Evolutionary conservation across 1,139 yeast genomes (phyloP).

Genomic region (Yamadazyma jaroonii): DNA sequence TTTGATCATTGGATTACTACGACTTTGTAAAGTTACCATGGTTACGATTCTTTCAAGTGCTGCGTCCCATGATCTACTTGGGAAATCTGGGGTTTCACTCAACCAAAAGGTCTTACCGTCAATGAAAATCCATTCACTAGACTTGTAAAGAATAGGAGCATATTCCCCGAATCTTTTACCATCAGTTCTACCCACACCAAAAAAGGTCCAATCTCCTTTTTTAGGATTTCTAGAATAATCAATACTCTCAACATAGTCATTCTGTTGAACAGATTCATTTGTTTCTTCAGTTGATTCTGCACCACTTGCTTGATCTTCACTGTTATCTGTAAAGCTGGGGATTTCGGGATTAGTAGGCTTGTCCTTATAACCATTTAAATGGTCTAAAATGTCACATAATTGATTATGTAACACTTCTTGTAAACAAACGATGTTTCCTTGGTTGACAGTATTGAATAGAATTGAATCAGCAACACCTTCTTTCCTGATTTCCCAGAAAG

Average conservation of each 20-base stretch:
- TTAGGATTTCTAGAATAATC: constrained; percentile 5
- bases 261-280: neutral
- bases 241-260: too few species aligned
- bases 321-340: neutral
- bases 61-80: constrained; percentile 55
- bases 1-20: constrained; percentile 21
- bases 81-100: constrained; percentile 26
- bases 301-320: constrained; percentile 10
- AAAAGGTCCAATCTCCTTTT: constrained; percentile 28
- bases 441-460: constrained; percentile 28
- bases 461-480: constrained; percentile 37
- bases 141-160: constrained; percentile 31
- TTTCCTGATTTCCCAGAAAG: constrained; percentile 43
- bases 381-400: constrained; percentile 41
- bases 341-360: neutral
- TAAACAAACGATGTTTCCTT: constrained; percentile 44
- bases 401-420: constrained; percentile 58
- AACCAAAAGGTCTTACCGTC: constrained; percentile 34
- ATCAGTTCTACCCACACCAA: constrained; percentile 37
- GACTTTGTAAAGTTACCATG: constrained; percentile 37
- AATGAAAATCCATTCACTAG: constrained; percentile 29
- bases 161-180: constrained; percentile 31
- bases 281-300: constrained; percentile 21
- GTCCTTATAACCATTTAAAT: constrained; percentile 22
- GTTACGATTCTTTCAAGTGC: constrained; percentile 48